Evolutionary conservation across 345 rosid genomes (phyloP).

Genomic region (Camelina laxa): DNA sequence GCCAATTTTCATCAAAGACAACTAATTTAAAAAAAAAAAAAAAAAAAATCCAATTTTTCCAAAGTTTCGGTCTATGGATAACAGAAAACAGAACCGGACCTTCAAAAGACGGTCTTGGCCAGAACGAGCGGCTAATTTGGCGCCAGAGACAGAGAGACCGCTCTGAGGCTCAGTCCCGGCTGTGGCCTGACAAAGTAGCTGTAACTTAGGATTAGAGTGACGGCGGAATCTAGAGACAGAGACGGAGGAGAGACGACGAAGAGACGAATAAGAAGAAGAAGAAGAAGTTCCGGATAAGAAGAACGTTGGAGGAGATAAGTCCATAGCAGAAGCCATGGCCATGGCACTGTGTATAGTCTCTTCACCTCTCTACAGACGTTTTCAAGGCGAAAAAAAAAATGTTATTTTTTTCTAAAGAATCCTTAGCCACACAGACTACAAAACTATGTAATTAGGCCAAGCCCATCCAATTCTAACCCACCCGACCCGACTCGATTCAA

Average conservation of each 20-base stretch:
- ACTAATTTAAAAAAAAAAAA: background rate
- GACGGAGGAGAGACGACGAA: conserved; percentile 32
- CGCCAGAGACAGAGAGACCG: conserved; percentile 42
- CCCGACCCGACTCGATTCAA: conserved; percentile 6
- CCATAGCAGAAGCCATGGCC: conserved; percentile 47
- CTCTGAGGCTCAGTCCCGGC: conserved; percentile 49
- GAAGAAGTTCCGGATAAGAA: conserved; percentile 52
- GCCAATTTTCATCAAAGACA: conserved; percentile 5
- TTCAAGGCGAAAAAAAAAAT: background rate
- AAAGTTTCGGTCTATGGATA: background rate
- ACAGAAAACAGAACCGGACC: conserved; percentile 30
- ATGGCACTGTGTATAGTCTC: conserved; percentile 20
- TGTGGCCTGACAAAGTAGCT: conserved; percentile 46
- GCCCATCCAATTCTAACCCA: background rate
- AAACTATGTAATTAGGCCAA: background rate
- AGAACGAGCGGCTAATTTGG: conserved; percentile 45
- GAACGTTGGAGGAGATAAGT: conserved; percentile 49
- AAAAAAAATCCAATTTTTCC: background rate
- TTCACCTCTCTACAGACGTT: background rate
- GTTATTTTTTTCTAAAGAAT: background rate
- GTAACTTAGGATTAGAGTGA: conserved; percentile 25
- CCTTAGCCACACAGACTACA: conserved; percentile 44
- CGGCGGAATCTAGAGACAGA: conserved; percentile 27
- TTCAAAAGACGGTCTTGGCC: conserved; percentile 86
- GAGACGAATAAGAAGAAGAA: conserved; percentile 1